phyloP scores from a whole-genome alignment of 371 early-diverging fungal genomes.

The Massospora cicadina region DNA sequence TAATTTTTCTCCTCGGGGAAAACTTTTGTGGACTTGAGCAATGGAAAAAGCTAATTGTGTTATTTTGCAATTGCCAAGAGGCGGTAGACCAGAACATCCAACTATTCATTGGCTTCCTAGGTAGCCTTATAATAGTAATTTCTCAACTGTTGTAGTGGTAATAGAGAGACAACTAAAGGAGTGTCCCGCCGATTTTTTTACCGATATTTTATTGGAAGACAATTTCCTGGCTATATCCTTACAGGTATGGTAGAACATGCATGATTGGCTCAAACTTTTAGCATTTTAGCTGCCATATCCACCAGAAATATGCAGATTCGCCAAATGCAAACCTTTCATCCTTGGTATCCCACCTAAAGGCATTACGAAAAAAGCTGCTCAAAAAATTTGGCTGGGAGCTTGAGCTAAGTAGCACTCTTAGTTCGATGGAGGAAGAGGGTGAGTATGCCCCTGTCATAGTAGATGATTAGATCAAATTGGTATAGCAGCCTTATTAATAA shows the following conservation, averaged over 20 bases:
- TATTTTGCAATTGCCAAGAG: constrained; percentile 49
- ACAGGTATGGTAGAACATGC: background rate
- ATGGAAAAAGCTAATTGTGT: constrained; percentile 62
- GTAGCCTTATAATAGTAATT: constrained; percentile 16
- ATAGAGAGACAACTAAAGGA: background rate
- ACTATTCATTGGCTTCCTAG: constrained; percentile 35
- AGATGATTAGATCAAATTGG: too few relatives aligned
- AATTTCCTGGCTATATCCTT: background rate
- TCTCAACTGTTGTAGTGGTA: background rate
- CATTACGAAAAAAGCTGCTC: background rate
- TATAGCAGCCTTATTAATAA: too few relatives aligned
- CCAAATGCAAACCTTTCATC: background rate
- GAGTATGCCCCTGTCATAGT: constrained; percentile 3
- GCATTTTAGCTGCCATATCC: background rate
- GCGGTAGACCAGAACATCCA: constrained; percentile 22
- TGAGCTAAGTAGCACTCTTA: background rate
- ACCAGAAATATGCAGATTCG: background rate
- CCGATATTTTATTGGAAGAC: background rate
- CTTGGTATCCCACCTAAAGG: background rate
- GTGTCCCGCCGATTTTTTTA: constrained; percentile 3
- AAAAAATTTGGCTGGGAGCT: constrained; percentile 4
- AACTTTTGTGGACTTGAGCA: constrained; percentile 74
- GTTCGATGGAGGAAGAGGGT: background rate
- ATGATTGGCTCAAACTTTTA: background rate
- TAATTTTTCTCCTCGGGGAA: constrained; percentile 62